Evolutionary conservation across 108 stramenopile species (phyloP).

Genomic region (Conticribra guillardii): DNA sequence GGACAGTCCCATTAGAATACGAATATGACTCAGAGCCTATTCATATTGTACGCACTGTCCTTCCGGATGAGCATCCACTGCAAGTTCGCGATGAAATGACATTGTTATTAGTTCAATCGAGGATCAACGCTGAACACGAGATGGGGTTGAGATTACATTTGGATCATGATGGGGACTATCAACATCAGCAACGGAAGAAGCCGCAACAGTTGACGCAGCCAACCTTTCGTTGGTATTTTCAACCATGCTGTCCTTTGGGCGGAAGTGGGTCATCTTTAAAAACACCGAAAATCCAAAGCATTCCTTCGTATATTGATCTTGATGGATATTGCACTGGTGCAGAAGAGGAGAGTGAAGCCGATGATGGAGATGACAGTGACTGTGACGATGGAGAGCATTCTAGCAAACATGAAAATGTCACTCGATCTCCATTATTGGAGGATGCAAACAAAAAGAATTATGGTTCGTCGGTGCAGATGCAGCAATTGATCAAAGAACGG

Average conservation of each 20-base stretch:
- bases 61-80: slow-evolving; percentile 51
- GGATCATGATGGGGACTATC: neutral
- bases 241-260: slow-evolving; percentile 53
- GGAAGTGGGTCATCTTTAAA: slow-evolving; percentile 15
- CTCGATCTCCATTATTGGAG: too few species aligned
- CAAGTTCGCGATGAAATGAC: slow-evolving; percentile 51
- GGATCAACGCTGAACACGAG: slow-evolving; percentile 39
- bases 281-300: slow-evolving; percentile 46
- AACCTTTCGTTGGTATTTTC: slow-evolving; percentile 55
- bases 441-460: neutral
- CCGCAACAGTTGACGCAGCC: slow-evolving; percentile 22
- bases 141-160: slow-evolving; percentile 40
- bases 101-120: slow-evolving; percentile 8
- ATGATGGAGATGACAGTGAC: slow-evolving; percentile 19
- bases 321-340: slow-evolving; percentile 52
- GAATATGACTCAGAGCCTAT: slow-evolving; percentile 46
- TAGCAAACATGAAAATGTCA: too few species aligned
- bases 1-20: slow-evolving; percentile 1
- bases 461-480: slow-evolving; percentile 1
- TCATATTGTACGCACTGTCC: slow-evolving; percentile 46
- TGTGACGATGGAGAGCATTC: too few species aligned
- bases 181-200: neutral
- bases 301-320: slow-evolving; percentile 50
- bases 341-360: slow-evolving; percentile 38
- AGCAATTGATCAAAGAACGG: slow-evolving; percentile 34